phyloP scores from a whole-genome alignment of 768 basidiomycete genomes.

The Pholiota conissans region DNA sequence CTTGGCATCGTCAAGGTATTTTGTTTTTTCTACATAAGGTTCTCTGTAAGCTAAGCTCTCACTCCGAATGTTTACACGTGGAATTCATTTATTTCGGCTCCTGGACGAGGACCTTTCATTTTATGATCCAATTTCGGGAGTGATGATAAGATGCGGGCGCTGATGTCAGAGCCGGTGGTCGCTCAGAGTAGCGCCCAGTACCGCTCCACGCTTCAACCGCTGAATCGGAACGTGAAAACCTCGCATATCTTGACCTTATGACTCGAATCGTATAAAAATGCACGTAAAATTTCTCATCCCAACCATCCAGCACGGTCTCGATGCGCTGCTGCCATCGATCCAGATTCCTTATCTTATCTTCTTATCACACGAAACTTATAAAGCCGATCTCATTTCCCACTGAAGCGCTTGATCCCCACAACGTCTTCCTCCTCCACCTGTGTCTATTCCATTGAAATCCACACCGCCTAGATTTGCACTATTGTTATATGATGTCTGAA shows the following conservation, averaged over 20 bases:
- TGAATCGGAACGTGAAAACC: no score
- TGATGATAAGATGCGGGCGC: no score
- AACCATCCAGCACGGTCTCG: not conserved
- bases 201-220: no score
- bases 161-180: no score
- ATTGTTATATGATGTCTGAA: not conserved
- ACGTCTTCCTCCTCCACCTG: not conserved
- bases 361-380: not conserved
- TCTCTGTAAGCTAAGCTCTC: not conserved
- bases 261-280: not conserved
- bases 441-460: not conserved
- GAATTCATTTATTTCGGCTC: no score
- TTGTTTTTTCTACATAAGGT: not conserved
- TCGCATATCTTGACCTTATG: no score
- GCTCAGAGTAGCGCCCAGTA: no score
- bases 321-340: not conserved
- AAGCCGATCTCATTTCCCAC: not conserved
- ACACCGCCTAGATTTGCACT: not conserved
- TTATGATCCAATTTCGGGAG: no score
- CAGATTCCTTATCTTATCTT: conserved; percentile 5
- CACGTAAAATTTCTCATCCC: not conserved
- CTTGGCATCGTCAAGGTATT: not conserved
- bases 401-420: not conserved
- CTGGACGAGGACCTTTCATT: no score
- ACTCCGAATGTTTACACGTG: no score